phyloP scores from a whole-genome alignment of 352 stramenopile genomes.

The Globisporangium nunn region DNA sequence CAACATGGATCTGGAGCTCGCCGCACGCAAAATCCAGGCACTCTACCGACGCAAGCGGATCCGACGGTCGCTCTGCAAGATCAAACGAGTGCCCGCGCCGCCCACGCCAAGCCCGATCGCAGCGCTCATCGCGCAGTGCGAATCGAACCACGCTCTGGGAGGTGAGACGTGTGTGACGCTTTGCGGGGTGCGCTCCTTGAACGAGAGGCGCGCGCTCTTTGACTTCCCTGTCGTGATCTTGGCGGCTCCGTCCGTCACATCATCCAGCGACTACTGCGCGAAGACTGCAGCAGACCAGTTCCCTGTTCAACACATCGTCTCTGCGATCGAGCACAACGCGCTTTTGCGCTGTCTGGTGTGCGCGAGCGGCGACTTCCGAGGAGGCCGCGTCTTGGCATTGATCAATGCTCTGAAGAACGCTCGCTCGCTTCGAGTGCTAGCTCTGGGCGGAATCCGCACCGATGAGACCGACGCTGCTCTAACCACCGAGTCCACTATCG shows the following conservation, averaged over 20 bases:
- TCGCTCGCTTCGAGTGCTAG: constrained; percentile 37
- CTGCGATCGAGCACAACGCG: constrained; percentile 39
- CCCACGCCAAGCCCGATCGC: constrained; percentile 23
- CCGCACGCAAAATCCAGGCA: constrained; percentile 47
- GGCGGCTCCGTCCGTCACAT: neutral
- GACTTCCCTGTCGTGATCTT: constrained; percentile 39
- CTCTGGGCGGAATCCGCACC: constrained; percentile 24
- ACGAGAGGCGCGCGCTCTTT: constrained; percentile 42
- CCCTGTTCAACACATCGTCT: constrained; percentile 27
- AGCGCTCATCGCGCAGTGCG: constrained; percentile 20
- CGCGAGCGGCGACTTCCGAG: constrained; percentile 24
- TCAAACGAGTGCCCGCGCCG: constrained; percentile 20
- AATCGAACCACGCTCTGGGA: constrained; percentile 15
- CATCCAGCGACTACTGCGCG: neutral
- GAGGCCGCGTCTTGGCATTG: constrained; percentile 19
- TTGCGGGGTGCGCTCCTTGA: constrained; percentile 18
- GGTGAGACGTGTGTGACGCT: constrained; percentile 23
- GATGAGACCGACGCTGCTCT: neutral
- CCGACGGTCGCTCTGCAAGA: constrained; percentile 27
- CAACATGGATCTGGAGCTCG: constrained; percentile 16
- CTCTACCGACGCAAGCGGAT: constrained; percentile 43
- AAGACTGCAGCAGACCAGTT: neutral
- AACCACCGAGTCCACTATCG: neutral
- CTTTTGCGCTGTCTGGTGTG: constrained; percentile 34
- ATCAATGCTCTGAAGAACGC: constrained; percentile 32